phyloP scores from a whole-genome alignment of 169 alveolate species.

The Eimeria tenella region DNA sequence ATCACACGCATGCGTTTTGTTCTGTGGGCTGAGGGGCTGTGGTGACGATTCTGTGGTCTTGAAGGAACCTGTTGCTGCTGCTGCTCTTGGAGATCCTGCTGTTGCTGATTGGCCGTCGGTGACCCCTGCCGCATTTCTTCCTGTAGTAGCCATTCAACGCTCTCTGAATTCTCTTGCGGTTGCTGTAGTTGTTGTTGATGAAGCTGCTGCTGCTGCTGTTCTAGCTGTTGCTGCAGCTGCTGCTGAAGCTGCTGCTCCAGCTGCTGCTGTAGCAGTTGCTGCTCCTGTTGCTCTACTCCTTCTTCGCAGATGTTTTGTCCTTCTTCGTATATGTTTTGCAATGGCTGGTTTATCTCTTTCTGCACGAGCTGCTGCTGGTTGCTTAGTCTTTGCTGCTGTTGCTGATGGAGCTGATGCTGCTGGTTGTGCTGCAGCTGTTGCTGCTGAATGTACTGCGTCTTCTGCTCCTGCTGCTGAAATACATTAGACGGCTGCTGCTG shows the following conservation, averaged over 20 bases:
- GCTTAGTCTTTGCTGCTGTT: not conserved
- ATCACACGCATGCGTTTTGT: constrained; percentile 45
- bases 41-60: not conserved
- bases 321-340: not conserved
- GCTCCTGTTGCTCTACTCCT: not conserved
- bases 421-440: not conserved
- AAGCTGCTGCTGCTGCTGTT: not conserved
- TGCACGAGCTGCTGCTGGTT: constrained; percentile 12
- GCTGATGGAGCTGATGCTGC: not conserved
- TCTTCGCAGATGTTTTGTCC: not conserved
- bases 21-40: constrained; percentile 34
- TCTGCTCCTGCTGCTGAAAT: not conserved
- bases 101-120: not conserved
- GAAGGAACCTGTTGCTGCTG: not conserved
- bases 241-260: not conserved
- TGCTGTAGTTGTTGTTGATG: not conserved
- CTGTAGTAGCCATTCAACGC: not conserved
- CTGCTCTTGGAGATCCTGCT: not conserved
- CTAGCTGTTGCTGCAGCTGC: not conserved
- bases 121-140: not conserved
- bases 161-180: not conserved
- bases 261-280: not conserved
- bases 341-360: not conserved
- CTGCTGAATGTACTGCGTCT: not conserved
- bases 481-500: constrained; percentile 12